These are phyloP conservation scores for Candida easanensis DNA, from an alignment of 805 yeast genomes.

Conservation along the genomic window DNA sequence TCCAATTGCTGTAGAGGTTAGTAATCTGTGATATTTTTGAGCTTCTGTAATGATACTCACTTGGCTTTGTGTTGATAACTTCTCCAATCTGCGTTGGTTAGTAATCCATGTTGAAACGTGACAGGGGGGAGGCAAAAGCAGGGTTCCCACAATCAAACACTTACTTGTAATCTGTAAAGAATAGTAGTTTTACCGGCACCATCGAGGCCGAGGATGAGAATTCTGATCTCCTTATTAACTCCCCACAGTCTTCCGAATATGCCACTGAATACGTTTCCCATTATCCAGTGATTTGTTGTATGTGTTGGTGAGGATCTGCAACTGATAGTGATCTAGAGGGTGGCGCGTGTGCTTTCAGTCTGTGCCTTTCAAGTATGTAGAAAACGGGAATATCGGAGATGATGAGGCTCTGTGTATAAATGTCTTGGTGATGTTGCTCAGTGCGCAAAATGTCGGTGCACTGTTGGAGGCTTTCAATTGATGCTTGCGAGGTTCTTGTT, in stretches of 20 bases:
- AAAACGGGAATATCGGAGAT: background rate
- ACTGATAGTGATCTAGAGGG: conserved; percentile 2
- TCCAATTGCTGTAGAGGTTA: conserved; percentile 56
- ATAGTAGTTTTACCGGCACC: conserved; percentile 98
- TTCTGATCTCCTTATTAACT: conserved; percentile 82
- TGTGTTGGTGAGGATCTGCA: background rate
- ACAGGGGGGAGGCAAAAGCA: background rate
- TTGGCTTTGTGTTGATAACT: conserved; percentile 72
- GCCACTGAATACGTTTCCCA: conserved; percentile 90
- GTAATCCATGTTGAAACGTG: conserved; percentile 4
- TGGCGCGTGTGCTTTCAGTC: conserved; percentile 17
- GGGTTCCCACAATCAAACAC: too few species aligned
- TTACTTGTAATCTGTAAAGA: conserved; percentile 75
- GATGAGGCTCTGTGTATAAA: too few species aligned
- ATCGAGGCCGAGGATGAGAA: conserved; percentile 85
- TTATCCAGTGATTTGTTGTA: conserved; percentile 23
- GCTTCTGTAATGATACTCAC: conserved; percentile 4
- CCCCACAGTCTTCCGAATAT: conserved; percentile 90
- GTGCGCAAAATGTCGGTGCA: background rate
- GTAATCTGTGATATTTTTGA: background rate
- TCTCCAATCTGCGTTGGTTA: conserved; percentile 55
- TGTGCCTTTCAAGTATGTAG: conserved; percentile 15
- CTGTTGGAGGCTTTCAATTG: too few species aligned
- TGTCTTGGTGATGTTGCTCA: too few species aligned
- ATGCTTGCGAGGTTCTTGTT: too few species aligned